phyloP scores from a whole-genome alignment of 805 yeast genomes.

The Debaryomyces castellii region DNA sequence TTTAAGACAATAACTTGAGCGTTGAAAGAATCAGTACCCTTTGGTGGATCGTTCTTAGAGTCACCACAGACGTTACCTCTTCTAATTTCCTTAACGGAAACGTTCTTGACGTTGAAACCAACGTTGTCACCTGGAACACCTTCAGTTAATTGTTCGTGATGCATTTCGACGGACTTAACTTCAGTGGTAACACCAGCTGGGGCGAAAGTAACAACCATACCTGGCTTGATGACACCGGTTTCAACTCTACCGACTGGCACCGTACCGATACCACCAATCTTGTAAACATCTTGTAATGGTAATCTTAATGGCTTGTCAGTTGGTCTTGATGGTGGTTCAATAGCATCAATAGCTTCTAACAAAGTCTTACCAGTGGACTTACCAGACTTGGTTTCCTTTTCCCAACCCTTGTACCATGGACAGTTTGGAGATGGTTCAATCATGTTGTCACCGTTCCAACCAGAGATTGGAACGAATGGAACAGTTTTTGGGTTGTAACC shows the following conservation, averaged over 20 bases:
- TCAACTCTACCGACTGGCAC: constrained; percentile 94
- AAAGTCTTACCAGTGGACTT: too few species aligned
- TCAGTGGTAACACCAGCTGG: constrained; percentile 90
- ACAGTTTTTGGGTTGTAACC: constrained; percentile 82
- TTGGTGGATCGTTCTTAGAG: constrained; percentile 86
- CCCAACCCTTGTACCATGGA: too few species aligned
- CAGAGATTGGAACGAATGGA: constrained; percentile 86
- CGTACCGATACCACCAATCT: constrained; percentile 90
- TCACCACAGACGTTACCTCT: constrained; percentile 94
- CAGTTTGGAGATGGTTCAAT: constrained; percentile 78
- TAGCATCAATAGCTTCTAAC: too few species aligned
- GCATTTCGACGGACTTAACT: constrained; percentile 88
- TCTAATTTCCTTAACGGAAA: constrained; percentile 83
- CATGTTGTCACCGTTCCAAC: constrained; percentile 88
- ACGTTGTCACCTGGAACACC: constrained; percentile 92
- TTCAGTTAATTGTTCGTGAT: constrained; percentile 75
- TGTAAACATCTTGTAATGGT: constrained; percentile 91
- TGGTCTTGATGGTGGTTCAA: too few species aligned
- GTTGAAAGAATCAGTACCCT: constrained; percentile 75
- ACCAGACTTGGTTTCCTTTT: too few species aligned
- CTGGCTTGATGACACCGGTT: constrained; percentile 89
- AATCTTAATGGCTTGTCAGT: too few species aligned
- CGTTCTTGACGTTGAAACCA: constrained; percentile 89
- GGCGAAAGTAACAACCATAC: constrained; percentile 86
- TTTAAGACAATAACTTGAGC: constrained; percentile 85